A percentile compares a stretch with the other conserved stretches of the same genome.
Conservation (phyloP, 768 basidiomycete species). For the Pulveroboletus ravenelii region DNA sequence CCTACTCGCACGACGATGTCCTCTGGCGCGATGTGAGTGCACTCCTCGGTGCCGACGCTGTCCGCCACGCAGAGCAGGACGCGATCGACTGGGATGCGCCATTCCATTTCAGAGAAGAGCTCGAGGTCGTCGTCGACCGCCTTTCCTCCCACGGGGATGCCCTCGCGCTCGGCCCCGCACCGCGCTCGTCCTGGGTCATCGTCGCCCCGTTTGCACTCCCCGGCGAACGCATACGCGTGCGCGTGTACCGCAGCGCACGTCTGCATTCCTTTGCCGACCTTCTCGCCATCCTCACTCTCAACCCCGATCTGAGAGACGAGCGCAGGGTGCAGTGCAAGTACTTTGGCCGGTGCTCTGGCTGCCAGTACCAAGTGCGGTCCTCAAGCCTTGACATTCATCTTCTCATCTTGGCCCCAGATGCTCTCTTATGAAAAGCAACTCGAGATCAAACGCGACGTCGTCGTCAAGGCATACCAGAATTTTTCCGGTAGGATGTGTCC, state of each 20-base stretch:
- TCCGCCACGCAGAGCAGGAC: slow-evolving; percentile 44
- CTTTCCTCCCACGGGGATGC: slow-evolving; percentile 66
- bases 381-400: neutral
- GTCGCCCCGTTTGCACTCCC: slow-evolving; percentile 82
- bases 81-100: slow-evolving; percentile 56
- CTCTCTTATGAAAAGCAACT: slow-evolving; percentile 85
- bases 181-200: slow-evolving; percentile 69
- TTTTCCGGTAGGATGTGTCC: slow-evolving; percentile 44
- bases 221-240: slow-evolving; percentile 70
- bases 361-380: slow-evolving; percentile 77
- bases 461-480: slow-evolving; percentile 76
- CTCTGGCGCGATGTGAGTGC: slow-evolving; percentile 64
- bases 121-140: slow-evolving; percentile 61
- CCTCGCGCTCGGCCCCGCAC: slow-evolving; percentile 48
- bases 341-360: slow-evolving; percentile 87
- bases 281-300: slow-evolving; percentile 59
- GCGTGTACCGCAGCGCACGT: slow-evolving; percentile 65
- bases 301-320: slow-evolving; percentile 60
- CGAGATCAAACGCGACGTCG: slow-evolving; percentile 78
- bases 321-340: slow-evolving; percentile 72
- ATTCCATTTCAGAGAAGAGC: slow-evolving; percentile 53
- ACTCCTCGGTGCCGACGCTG: slow-evolving; percentile 58
- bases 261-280: slow-evolving; percentile 77
- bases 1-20: slow-evolving; percentile 71
- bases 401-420: slow-evolving; percentile 50